Base-by-base conservation (phyloP, 176 grass and related monocot genomes). In the Avena atlantica region DNA sequence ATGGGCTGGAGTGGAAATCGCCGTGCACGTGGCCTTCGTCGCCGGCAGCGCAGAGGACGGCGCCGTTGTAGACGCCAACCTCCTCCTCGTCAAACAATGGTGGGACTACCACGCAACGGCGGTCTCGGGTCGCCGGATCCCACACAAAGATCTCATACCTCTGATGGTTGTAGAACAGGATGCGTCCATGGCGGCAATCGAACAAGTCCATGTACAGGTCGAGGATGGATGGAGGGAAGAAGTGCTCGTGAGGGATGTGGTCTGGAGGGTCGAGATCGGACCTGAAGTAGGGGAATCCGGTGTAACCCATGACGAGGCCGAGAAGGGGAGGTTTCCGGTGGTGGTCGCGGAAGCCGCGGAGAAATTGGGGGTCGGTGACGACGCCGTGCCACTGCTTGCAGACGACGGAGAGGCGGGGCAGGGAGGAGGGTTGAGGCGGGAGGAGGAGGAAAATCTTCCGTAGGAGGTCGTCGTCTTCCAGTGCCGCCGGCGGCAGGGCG, bases 1-100 rank as follows among this genome's bases (percentile, higher is more conserved):
- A 81, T 25, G 61, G 45, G 23, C 61, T 81, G 1, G 79, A n/a
- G 61, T 67, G 42, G 79, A 61, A 66, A 47, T 81, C 61, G 15
- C 61, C 79, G 79, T 67, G 79, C 61, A 81, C 34, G 61, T 81
- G 61, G 40, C 42, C 60, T 80, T 64, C 78, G 21, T 63, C 78
- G 5, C 12, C 15, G 31, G 40, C 15, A 16, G 23, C 21, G 60
- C 78, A 81, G 24, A 81, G 8, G 51, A 66, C 60, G 15, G 78
- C 78, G 42, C 60, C 78, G 50, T 56, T n/a, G 31, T 10, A n/a
- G 45, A 51, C 9, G 23, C 3, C 8, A 44, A 21, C 24, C 9
- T 27, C 62, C 37, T 71, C 12, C 1, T 51, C 5, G 12, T 25
- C 24, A 9, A 81, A 66, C 61, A 20, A 23, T 47, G 48, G 48